These are phyloP conservation scores for Phoma herbarum DNA, from an alignment of 2,329 filamentous ascomycete species.

Conservation along the genomic window DNA sequence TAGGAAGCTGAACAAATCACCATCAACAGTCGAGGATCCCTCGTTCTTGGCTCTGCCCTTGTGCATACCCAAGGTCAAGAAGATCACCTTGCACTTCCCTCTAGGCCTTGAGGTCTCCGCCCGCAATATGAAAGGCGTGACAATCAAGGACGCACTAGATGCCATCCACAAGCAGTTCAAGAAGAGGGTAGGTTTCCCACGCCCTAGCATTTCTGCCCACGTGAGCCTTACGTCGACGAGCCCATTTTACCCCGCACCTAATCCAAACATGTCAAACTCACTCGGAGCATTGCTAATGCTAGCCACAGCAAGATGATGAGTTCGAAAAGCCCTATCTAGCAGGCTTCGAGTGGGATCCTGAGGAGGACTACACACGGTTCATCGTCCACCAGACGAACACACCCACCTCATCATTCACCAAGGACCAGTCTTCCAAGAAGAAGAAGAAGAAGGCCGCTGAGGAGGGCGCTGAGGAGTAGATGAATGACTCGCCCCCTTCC, in stretches of 20 bases:
- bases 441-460: slow-evolving; percentile 49
- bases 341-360: slow-evolving; percentile 96
- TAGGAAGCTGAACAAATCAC: slow-evolving; percentile 95
- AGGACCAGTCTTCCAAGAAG: slow-evolving; percentile 50
- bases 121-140: slow-evolving; percentile 91
- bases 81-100: slow-evolving; percentile 92
- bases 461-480: slow-evolving; percentile 41
- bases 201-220: slow-evolving; percentile 2
- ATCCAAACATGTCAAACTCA: not conserved
- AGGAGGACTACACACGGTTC: slow-evolving; percentile 87
- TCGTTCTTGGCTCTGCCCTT: slow-evolving; percentile 83
- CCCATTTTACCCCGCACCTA: slow-evolving; percentile 17
- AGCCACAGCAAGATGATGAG: slow-evolving; percentile 82
- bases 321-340: slow-evolving; percentile 85
- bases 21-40: slow-evolving; percentile 79
- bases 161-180: slow-evolving; percentile 96
- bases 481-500: slow-evolving; percentile 52
- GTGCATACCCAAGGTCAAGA: slow-evolving; percentile 84
- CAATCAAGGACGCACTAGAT: slow-evolving; percentile 95
- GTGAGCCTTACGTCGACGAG: not conserved
- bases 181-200: slow-evolving; percentile 77
- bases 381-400: slow-evolving; percentile 85
- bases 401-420: slow-evolving; percentile 54
- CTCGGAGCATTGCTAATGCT: slow-evolving; percentile 28
- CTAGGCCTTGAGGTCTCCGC: slow-evolving; percentile 87